Evolutionary conservation across 2,329 filamentous ascomycete genomes (phyloP), one percentile per base, ranked within the genome.

Genomic region (Arthroderma uncinatum): DNA sequence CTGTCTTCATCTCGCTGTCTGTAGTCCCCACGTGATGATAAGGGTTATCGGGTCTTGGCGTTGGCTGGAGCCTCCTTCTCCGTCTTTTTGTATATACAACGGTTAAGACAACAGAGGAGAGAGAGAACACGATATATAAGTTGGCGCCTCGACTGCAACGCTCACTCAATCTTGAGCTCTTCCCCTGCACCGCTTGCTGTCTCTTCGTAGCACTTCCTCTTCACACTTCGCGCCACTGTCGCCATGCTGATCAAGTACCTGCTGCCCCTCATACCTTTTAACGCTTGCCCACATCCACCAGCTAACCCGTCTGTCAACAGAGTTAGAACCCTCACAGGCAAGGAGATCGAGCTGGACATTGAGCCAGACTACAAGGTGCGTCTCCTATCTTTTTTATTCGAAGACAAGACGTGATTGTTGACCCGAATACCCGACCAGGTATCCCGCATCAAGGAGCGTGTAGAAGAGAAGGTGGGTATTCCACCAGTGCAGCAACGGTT

Each of bases 381-480:
- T 21, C 4, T 39, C 4, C 21, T 9, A n/a, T 30, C 10, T 9
- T 33, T 4, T 34, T 28, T 47, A 21, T 19, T 54, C 12, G 40
- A 19, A 28, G 28, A 2, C 21, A 16, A 4, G 37, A 16, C 54
- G 53, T 16, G 55, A 25, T 33, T 12, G 48, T 25, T 28, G n/a
- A 21, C 14, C 12, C n/a, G n/a, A 55, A 33, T 23, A 21, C 53
- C 44, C 47, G n/a, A 44, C 60, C 63, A 95, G 90, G 88, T 97
- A 65, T 85, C 87, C 40, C 85, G 91, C 72, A 97, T 98, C 80
- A 98, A 98, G 80, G 93, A 97, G 76, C 91, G 92, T 68, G 93
- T 98, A 57, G 93, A 98, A 74, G 93, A 98, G 78, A 97, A 97
- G 76, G 93, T 97, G 71, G 93, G 93, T 58, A 98, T 98, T 66